Evolutionary conservation across 768 basidiomycete species (phyloP), one percentile per base, ranked within the genome.

Genomic region (Hydnomerulius pinastri): DNA sequence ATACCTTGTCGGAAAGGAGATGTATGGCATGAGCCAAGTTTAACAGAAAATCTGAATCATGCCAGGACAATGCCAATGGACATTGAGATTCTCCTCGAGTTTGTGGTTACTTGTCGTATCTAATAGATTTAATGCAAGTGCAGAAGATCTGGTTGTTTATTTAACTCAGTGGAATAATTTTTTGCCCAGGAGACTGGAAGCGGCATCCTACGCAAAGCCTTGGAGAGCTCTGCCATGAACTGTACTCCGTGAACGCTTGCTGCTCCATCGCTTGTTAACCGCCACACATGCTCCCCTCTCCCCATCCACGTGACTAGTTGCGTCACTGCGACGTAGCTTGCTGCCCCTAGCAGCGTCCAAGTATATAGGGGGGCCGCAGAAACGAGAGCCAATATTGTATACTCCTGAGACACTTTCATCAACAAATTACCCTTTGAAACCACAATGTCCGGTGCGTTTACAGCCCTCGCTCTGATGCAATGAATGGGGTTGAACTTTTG

Each of bases 381-480:
- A 44, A 25, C 6, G 18, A 7, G 15, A 45, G 23, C 35, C 17
- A 7, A 17, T 12, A 6, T 18, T 6, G 1, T 5, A 8, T 46
- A 24, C 33, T 25, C 24, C 45, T 35, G 45, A 23, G 36, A 20
- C 21, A 24, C 3, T 15, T 37, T 12, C 38, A 23, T 8, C 27
- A 4, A 9, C 28, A 30, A 4, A 40, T n/a, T n/a, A n/a, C n/a
- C 24, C 12, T 23, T 15, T 13, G 25, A 51, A 39, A 28, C 39
- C 33, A 51, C 18, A 12, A 64, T 65, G 54, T 4, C 55, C 40
- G 50, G 54, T 59, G 20, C 37, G 51, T 53, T 17, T n/a, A 3
- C n/a, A 4, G 30, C 6, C 0, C 10, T 12, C 8, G 0, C 3
- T 0, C 17, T 43, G 8, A 17, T 43, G 15, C 13, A 18, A 20